These are phyloP conservation scores for Penicillium soppii DNA, from an alignment of 495 filamentous ascomycete genomes.

Conservation along the genomic window DNA sequence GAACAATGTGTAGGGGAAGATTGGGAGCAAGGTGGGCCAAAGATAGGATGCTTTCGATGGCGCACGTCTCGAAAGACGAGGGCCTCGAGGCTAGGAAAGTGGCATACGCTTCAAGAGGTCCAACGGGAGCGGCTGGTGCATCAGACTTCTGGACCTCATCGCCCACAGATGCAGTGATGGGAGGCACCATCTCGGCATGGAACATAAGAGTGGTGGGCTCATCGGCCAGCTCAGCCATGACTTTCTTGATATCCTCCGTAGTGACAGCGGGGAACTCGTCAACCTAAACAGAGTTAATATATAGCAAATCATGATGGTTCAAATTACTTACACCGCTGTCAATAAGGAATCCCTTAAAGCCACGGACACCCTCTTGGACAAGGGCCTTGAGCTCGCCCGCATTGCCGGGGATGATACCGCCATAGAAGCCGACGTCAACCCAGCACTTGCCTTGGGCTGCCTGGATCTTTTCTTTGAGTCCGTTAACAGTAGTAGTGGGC, in stretches of 20 bases:
- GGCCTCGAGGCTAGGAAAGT: conserved; percentile 94
- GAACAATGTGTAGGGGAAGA: conserved; percentile 90
- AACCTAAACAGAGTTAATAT: conserved; percentile 53
- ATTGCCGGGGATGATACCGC: conserved; percentile 92
- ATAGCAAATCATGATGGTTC: conserved; percentile 2
- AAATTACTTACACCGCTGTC: conserved; percentile 81
- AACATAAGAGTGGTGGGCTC: conserved; percentile 92
- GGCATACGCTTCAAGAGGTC: conserved; percentile 75
- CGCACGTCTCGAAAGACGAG: conserved; percentile 86
- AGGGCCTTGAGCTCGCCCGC: conserved; percentile 73
- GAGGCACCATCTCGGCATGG: conserved; percentile 97
- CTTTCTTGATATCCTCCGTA: conserved; percentile 71
- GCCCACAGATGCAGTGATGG: conserved; percentile 76
- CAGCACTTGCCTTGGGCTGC: conserved; percentile 91
- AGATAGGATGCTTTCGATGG: conserved; percentile 81
- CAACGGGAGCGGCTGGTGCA: conserved; percentile 71
- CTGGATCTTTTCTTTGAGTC: conserved; percentile 78
- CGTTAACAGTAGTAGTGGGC: conserved; percentile 85
- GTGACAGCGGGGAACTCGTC: conserved; percentile 94
- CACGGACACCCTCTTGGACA: conserved; percentile 80
- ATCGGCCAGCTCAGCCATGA: conserved; percentile 75
- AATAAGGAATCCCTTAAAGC: conserved; percentile 98
- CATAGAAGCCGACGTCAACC: conserved; percentile 99
- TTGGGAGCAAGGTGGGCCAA: conserved; percentile 77
- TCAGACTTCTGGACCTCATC: conserved; percentile 72